These are phyloP conservation scores for Geotrichum citri-aurantii DNA, from an alignment of 1,139 yeast genomes.

Conservation along the genomic window DNA sequence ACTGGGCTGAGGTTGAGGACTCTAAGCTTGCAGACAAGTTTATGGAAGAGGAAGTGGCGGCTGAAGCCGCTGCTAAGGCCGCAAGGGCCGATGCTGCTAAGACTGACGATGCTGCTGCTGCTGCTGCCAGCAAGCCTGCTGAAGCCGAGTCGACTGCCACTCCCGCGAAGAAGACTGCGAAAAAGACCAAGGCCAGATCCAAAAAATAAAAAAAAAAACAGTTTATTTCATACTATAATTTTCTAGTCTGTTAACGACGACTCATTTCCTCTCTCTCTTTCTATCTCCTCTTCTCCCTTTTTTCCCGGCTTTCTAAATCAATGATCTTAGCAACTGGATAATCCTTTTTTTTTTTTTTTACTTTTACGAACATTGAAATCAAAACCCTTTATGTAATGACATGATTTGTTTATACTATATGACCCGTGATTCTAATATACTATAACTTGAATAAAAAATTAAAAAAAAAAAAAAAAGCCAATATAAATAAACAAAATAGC, in stretches of 20 bases:
- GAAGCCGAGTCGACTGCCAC: neutral
- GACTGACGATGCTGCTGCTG: constrained; percentile 28
- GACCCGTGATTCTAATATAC: neutral
- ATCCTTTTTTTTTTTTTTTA: no score
- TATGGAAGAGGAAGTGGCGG: constrained; percentile 31
- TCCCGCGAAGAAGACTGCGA: constrained; percentile 1
- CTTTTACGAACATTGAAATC: neutral
- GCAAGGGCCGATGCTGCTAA: constrained; percentile 19
- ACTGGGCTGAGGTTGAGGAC: constrained; percentile 80
- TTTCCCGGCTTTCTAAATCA: no score
- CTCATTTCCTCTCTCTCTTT: neutral
- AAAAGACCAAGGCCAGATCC: constrained; percentile 5
- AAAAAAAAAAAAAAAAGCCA: neutral
- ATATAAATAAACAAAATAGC: no score
- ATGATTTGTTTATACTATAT: neutral
- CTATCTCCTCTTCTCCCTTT: neutral
- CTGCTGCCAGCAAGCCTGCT: constrained; percentile 16
- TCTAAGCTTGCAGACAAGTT: constrained; percentile 33
- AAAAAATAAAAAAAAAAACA: neutral
- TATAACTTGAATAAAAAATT: neutral
- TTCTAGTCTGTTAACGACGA: no score
- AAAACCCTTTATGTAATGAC: neutral
- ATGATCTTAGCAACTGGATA: no score
- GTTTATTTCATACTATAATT: neutral
- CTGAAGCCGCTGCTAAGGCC: constrained; percentile 26